A percentile compares a stretch with the other conserved stretches of the same genome.
These are phyloP conservation scores for Colletotrichum siamense DNA, from an alignment of 2,329 filamentous ascomycete species.

Conservation along the genomic window DNA sequence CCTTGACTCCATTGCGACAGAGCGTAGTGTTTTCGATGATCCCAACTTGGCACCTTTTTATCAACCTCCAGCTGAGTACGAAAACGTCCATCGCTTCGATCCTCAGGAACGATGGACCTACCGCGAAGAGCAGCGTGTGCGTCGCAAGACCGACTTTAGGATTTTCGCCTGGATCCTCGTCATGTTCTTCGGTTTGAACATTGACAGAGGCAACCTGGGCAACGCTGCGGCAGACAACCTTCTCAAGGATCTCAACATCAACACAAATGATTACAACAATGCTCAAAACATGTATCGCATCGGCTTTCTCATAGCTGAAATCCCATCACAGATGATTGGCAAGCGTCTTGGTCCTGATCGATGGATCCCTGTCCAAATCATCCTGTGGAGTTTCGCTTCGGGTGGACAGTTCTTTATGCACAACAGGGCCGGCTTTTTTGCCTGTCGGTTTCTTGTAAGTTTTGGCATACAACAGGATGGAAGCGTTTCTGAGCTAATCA, in stretches of 20 bases:
- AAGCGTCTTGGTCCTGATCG: constrained; percentile 51
- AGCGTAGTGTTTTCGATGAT: background rate
- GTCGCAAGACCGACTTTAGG: constrained; percentile 50
- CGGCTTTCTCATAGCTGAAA: constrained; percentile 55
- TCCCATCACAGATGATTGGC: constrained; percentile 62
- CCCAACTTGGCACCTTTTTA: background rate
- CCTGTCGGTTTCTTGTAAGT: constrained; percentile 30
- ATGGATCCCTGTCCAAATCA: constrained; percentile 63
- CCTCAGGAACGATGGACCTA: constrained; percentile 13
- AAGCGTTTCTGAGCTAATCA: background rate
- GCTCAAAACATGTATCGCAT: background rate
- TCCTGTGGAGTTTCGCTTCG: constrained; percentile 57
- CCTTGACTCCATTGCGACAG: constrained; percentile 29
- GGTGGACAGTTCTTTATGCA: constrained; percentile 43
- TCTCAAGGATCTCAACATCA: background rate
- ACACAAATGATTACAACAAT: background rate
- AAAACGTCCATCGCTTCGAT: constrained; percentile 1
- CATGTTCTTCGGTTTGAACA: background rate
- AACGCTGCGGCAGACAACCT: background rate
- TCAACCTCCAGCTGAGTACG: background rate
- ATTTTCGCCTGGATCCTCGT: constrained; percentile 30
- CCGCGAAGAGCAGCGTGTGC: background rate
- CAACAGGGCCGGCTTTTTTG: constrained; percentile 34
- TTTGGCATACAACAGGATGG: rapidly evolving
- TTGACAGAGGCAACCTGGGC: background rate